Evolutionary conservation across 2,329 filamentous ascomycete species (phyloP), one percentile per base, ranked within the genome.

Genomic region (Xylogone sp.): DNA sequence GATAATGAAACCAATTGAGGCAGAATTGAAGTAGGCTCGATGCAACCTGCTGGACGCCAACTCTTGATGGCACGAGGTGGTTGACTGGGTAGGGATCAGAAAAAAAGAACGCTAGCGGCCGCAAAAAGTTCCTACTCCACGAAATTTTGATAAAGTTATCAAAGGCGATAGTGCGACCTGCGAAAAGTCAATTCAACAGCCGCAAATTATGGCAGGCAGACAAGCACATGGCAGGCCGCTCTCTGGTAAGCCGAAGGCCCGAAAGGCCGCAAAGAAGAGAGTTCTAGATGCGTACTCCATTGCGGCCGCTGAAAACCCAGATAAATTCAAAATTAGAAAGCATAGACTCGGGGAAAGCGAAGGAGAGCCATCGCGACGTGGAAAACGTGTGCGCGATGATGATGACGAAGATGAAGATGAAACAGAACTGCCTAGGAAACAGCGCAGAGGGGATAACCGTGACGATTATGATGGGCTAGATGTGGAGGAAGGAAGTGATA

Each of bases 401-500:
- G 74, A 76, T 16, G 73, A 80, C 29, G 71, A 74, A 19, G 69
- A 78, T 60, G 60, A 61, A 13, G 60, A 63, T 7, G 71, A 71
- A 43, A 68, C 68, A 50, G 63, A 64, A 49, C 70, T 64, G 18
- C 63, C 63, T 21, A 69, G 68, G 22, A 69, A 68, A 45, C 57
- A 56, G 42, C 58, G 60, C 47, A 63, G 63, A 47, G 59, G 56
- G 2, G 49, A 59, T 31, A 45, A 50, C 19, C 66, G 65, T 39
- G 62, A 59, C 19, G 58, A 59, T 46, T 64, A 63, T 49, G 67
- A 68, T 43, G 73, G 75, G 34, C 68, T 74, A 22, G 77, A 79
- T 56, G 64, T 76, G 1, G 80, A 83, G 50, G 75, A 75, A 57
- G 86, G 84, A 21, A 86, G 81, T 56, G 86, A 89, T 61, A 84